Evolutionary conservation across 768 basidiomycete genomes (phyloP).

Genomic region (Panellus pusillus): DNA sequence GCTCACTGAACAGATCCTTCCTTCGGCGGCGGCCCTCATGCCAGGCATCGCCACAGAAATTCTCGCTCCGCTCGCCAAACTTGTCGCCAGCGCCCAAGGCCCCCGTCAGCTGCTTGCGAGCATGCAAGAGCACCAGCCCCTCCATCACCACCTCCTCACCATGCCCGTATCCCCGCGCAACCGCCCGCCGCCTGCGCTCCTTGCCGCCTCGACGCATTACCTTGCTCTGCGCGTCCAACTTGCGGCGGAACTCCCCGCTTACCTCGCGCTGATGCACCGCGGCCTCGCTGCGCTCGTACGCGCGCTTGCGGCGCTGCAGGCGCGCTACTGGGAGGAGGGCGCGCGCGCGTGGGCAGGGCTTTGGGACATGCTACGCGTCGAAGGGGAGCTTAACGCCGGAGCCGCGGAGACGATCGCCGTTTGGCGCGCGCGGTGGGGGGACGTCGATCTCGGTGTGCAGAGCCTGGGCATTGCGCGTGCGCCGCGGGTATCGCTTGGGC

Average conservation of each 20-base stretch:
- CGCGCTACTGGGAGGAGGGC: constrained; percentile 59
- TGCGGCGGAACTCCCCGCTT: constrained; percentile 66
- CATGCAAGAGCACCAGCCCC: constrained; percentile 72
- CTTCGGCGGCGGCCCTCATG: constrained; percentile 43
- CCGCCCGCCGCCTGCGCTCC: constrained; percentile 63
- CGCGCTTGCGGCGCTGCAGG: constrained; percentile 57
- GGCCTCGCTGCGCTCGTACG: constrained; percentile 56
- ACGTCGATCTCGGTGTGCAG: constrained; percentile 54
- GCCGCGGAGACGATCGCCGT: constrained; percentile 68
- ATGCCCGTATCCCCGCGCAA: constrained; percentile 62
- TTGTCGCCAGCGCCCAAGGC: constrained; percentile 59
- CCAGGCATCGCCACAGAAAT: constrained; percentile 30
- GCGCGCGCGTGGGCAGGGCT: constrained; percentile 70
- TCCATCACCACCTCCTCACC: constrained; percentile 69
- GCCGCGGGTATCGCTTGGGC: constrained; percentile 10
- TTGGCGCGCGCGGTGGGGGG: constrained; percentile 69
- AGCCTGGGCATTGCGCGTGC: constrained; percentile 34
- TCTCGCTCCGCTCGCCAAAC: constrained; percentile 54
- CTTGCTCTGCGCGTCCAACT: constrained; percentile 75
- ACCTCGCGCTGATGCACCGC: constrained; percentile 56
- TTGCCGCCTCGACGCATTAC: constrained; percentile 76
- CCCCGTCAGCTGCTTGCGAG: constrained; percentile 68
- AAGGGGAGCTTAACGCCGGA: constrained; percentile 67
- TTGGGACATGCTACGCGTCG: constrained; percentile 81
- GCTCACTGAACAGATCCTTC: constrained; percentile 53